Evolutionary conservation across 140 eudicot species (phyloP).

Genomic region (Ambrosia hybrid): DNA sequence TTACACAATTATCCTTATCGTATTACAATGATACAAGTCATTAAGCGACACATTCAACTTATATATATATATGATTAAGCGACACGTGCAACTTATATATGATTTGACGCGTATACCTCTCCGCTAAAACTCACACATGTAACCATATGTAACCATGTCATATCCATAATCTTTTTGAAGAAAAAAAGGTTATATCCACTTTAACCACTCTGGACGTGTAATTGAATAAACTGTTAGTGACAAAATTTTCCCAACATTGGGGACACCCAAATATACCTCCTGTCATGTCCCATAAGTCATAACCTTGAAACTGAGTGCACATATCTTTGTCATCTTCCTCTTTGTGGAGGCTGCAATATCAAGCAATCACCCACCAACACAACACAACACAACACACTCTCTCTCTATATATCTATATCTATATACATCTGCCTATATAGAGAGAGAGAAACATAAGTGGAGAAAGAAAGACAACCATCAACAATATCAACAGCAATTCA

Average conservation of each 20-base stretch:
- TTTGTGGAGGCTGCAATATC: slow-evolving; percentile 56
- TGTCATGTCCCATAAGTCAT: neutral
- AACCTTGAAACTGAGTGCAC: slow-evolving; percentile 4
- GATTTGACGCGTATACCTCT: no score
- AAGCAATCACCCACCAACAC: slow-evolving; percentile 48
- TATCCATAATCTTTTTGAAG: no score
- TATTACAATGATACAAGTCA: no score
- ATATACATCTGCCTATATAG: neutral
- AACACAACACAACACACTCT: neutral
- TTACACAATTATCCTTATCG: no score
- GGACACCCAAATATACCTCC: slow-evolving; percentile 6
- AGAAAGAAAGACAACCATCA: slow-evolving; percentile 31
- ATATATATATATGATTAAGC: no score
- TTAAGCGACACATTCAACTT: no score
- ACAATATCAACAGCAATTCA: slow-evolving; percentile 32
- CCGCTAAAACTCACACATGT: no score
- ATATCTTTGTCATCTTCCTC: slow-evolving; percentile 3
- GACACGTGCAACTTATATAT: no score
- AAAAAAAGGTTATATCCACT: no score
- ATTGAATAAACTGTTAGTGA: neutral
- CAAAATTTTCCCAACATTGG: slow-evolving; percentile 1
- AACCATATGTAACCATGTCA: no score
- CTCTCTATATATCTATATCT: neutral
- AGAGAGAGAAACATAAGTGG: slow-evolving; percentile 15
- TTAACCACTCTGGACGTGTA: neutral